A percentile compares a stretch with the other conserved stretches of the same genome.
phyloP scores from a whole-genome alignment of 2,329 filamentous ascomycete genomes.

The Penicillium sp. region DNA sequence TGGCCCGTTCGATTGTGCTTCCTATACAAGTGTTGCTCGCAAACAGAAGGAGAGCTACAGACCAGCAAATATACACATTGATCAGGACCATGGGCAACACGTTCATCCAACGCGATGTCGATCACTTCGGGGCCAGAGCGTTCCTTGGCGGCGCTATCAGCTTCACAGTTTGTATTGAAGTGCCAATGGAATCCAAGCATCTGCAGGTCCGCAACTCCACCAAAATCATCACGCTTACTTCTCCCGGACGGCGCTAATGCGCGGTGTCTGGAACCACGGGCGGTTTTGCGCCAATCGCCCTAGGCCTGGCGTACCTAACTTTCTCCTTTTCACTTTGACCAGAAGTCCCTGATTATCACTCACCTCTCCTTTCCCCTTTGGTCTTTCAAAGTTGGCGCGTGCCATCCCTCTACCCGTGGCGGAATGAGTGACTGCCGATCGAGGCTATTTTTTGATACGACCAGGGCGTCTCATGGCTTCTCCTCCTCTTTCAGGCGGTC shows the following conservation, averaged over 20 bases:
- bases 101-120: constrained; percentile 12
- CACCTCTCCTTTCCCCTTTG: constrained; percentile 22
- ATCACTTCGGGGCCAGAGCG: constrained; percentile 19
- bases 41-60: too few species aligned
- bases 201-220: constrained; percentile 10
- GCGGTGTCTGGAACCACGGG: constrained; percentile 20
- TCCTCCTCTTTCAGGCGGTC: constrained; percentile 14
- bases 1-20: too few species aligned
- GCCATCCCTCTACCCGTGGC: constrained; percentile 16
- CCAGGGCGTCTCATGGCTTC: constrained; percentile 23
- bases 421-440: constrained; percentile 25
- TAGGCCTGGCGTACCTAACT: constrained; percentile 1
- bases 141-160: constrained; percentile 14
- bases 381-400: background rate
- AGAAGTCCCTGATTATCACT: constrained; percentile 2
- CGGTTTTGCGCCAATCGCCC: constrained; percentile 21
- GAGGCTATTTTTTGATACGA: constrained; percentile 25
- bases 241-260: background rate
- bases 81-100: too few species aligned
- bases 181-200: constrained; percentile 17
- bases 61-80: too few species aligned
- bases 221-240: constrained; percentile 7
- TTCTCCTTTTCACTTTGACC: constrained; percentile 8
- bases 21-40: too few species aligned
- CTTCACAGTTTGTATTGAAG: constrained; percentile 8